Conservation (phyloP, 225 moss, liverwort and hornwort species). For the Asterella californica region DNA sequence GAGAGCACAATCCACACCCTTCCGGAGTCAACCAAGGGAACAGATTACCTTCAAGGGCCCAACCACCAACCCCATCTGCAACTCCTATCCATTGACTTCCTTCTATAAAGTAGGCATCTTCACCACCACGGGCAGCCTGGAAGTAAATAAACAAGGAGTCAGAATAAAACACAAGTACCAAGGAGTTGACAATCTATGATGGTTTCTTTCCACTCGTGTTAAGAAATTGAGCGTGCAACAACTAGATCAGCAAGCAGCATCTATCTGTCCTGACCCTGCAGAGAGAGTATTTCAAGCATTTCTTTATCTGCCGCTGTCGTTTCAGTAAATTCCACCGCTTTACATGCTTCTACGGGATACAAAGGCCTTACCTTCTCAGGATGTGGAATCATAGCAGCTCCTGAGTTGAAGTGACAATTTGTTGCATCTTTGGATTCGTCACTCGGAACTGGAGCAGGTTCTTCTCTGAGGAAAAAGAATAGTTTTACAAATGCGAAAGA, state of each 20-base stretch:
- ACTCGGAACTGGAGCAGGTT: slow-evolving; percentile 32
- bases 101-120: slow-evolving; percentile 97
- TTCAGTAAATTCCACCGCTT: no score
- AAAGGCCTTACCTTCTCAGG: slow-evolving; percentile 66
- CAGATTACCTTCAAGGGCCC: slow-evolving; percentile 72
- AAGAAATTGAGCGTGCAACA: background rate
- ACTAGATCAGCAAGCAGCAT: background rate
- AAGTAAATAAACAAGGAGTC: background rate
- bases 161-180: background rate
- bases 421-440: slow-evolving; percentile 39
- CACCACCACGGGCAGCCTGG: slow-evolving; percentile 82
- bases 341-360: background rate
- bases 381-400: slow-evolving; percentile 97
- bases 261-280: background rate
- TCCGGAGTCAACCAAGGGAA: background rate
- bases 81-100: slow-evolving; percentile 91
- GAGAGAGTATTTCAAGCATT: background rate
- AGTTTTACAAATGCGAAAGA: background rate
- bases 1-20: background rate
- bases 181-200: background rate
- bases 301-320: background rate
- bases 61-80: slow-evolving; percentile 97
- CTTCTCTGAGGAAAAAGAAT: slow-evolving; percentile 1
- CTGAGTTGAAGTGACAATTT: slow-evolving; percentile 57
- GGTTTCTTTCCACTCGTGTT: background rate